Evolutionary conservation across 2,329 filamentous ascomycete genomes (phyloP).

Genomic region (Emergomyces orientalis): DNA sequence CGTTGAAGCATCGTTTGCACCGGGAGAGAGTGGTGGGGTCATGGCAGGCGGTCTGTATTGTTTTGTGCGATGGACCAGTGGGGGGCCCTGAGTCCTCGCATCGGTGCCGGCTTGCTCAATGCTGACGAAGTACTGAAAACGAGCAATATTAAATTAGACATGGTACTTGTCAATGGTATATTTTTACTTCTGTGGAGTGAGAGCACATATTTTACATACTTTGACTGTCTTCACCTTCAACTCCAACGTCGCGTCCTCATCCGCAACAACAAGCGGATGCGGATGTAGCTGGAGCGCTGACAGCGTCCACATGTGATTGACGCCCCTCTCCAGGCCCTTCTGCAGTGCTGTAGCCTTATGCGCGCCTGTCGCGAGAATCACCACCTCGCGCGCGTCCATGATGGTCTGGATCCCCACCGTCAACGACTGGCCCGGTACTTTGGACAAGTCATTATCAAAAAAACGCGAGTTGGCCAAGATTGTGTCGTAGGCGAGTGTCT

Average conservation of each 20-base stretch:
- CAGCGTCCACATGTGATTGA: slow-evolving; percentile 88
- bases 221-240: slow-evolving; percentile 65
- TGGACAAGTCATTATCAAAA: slow-evolving; percentile 63
- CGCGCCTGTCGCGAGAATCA: slow-evolving; percentile 71
- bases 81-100: slow-evolving; percentile 35
- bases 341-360: slow-evolving; percentile 74
- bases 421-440: slow-evolving; percentile 71
- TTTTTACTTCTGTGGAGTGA: neutral
- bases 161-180: neutral
- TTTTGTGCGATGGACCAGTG: slow-evolving; percentile 34
- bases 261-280: slow-evolving; percentile 72
- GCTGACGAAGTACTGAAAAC: slow-evolving; percentile 55
- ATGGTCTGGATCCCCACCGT: slow-evolving; percentile 80
- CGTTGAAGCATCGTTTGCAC: slow-evolving; percentile 20
- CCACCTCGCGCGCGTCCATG: slow-evolving; percentile 69
- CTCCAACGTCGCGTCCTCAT: slow-evolving; percentile 68
- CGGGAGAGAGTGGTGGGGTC: slow-evolving; percentile 16
- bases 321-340: slow-evolving; percentile 68
- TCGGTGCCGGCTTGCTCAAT: slow-evolving; percentile 55
- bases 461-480: slow-evolving; percentile 78
- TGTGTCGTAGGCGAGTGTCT: slow-evolving; percentile 79
- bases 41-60: slow-evolving; percentile 18
- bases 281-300: slow-evolving; percentile 72
- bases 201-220: slow-evolving; percentile 15
- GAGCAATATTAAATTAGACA: neutral